Base-by-base conservation (phyloP, 352 stramenopile species). In the Albugo laibachii region DNA sequence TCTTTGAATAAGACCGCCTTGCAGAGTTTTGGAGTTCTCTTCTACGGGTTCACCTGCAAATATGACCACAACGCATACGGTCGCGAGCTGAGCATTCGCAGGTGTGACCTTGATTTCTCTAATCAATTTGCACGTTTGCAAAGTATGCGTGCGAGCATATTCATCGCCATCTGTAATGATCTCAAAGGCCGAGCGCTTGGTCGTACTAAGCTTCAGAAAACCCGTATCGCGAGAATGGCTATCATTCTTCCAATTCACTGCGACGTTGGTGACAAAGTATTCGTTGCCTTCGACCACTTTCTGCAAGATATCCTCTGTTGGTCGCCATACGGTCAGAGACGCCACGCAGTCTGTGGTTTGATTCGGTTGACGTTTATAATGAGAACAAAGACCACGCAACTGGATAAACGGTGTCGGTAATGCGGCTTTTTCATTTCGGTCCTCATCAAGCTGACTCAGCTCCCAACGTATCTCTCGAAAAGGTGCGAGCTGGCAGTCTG, bases 261-360 rank as follows among this genome's bases (percentile, higher is more conserved):
- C 70, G 15, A 86, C 48, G 24, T 62, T 83, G 19, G 55, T 79
- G 13, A 59, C 74, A 45, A 66, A 81, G 41, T 77, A 79, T 46
- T 76, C 66, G 0, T 36, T 24, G 36, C 74, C 68, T 63, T 82
- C 69, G 45, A 55, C 58, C 12, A 82, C 47, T 48, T 56, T 55
- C 0, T 54, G 56, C 0, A 80, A 41, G 13, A 83, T 47, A 4
- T 83, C 70, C 44, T 79, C 68, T 0, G 59, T 58, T 27, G 74
- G 74, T 13, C 69, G 53, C 74, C 74, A 86, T 14, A 83, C 51
- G 0, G 67, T 86, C 38, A 86, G 51, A 45, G 77, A 57, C 11
- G 62, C 71, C 48, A 45, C 45, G 47, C 64, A 42, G 37, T 53
- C 15, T 50, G 44, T 3, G 21, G n/a, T 15, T 55, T 58, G 18